phyloP scores from a whole-genome alignment of 2,329 filamentous ascomycete species.

The Fusarium praegraminearum region DNA sequence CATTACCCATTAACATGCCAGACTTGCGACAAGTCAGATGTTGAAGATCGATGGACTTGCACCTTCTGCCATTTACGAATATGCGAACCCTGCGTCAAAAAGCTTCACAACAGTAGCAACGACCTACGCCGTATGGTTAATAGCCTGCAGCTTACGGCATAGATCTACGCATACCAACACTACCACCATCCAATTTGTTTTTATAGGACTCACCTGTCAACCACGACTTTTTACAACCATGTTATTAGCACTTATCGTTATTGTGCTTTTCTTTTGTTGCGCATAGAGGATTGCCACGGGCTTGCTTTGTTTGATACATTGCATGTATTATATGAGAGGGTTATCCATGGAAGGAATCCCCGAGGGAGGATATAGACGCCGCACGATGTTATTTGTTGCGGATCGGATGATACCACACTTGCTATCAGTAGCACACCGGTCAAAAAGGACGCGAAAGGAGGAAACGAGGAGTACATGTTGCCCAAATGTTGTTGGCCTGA shows the following conservation, averaged over 20 bases:
- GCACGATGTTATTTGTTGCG: slow-evolving; percentile 21
- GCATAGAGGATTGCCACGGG: slow-evolving; percentile 30
- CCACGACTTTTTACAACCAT: slow-evolving; percentile 3
- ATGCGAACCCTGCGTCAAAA: slow-evolving; percentile 61
- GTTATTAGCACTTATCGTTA: not conserved
- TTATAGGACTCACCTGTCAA: slow-evolving; percentile 1
- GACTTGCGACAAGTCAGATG: slow-evolving; percentile 62
- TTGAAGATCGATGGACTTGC: slow-evolving; percentile 61
- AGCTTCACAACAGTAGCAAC: slow-evolving; percentile 56
- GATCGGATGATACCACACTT: slow-evolving; percentile 40
- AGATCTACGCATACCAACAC: not conserved
- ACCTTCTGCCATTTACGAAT: slow-evolving; percentile 65
- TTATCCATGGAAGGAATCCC: slow-evolving; percentile 1
- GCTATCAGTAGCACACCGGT: slow-evolving; percentile 20
- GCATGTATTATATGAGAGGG: slow-evolving; percentile 41
- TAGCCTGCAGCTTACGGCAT: slow-evolving; percentile 35
- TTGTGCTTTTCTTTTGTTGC: slow-evolving; percentile 36
- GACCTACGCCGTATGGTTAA: slow-evolving; percentile 59
- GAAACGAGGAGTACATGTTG: slow-evolving; percentile 6
- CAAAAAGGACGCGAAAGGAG: slow-evolving; percentile 2
- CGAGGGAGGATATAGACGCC: slow-evolving; percentile 30
- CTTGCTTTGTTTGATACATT: slow-evolving; percentile 30
- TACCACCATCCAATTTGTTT: not conserved
- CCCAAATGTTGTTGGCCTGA: slow-evolving; percentile 20
- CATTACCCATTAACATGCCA: slow-evolving; percentile 66